Percentiles rank a stretch among this genome's conserved stretches.
Conservation (phyloP, 768 basidiomycete species). For the Lactarius deliciosus region DNA sequence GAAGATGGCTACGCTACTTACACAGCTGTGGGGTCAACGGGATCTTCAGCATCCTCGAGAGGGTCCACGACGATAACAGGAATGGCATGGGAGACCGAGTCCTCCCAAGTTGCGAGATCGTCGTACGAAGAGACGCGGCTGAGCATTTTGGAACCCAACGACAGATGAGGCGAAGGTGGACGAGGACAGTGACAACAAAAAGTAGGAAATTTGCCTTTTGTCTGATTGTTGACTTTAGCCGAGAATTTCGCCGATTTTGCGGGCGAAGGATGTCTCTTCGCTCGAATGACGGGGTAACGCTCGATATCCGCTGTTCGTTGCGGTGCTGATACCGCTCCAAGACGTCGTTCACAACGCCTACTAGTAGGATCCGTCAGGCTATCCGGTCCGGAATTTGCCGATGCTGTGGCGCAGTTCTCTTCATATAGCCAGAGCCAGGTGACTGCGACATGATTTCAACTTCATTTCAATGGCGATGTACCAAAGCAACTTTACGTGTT, state of each 20-base stretch:
- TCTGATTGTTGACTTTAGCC: not conserved
- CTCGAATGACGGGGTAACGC: not conserved
- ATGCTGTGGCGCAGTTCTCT: not conserved
- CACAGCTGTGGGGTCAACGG: conserved; percentile 22
- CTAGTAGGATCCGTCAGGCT: not conserved
- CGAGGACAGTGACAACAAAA: not conserved
- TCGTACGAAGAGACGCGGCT: conserved; percentile 30
- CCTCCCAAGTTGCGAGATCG: conserved; percentile 32
- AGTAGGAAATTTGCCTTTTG: not conserved
- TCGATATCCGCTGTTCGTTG: not conserved
- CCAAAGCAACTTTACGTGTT: no score
- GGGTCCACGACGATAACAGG: conserved; percentile 26
- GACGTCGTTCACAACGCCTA: not conserved
- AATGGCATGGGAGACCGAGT: conserved; percentile 24
- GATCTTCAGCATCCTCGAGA: conserved; percentile 27
- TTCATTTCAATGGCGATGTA: no score
- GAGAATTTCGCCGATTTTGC: not conserved
- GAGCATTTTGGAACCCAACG: conserved; percentile 21
- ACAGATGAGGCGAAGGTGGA: not conserved
- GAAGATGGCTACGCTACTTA: conserved; percentile 7
- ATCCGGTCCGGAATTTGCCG: conserved; percentile 1
- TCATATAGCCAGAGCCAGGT: no score
- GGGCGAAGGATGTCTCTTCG: not conserved
- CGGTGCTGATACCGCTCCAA: not conserved
- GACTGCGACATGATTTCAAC: no score